Evolutionary conservation across 1,284 basidiomycete species (phyloP).

Genomic region (Salmacisia buchloeana): DNA sequence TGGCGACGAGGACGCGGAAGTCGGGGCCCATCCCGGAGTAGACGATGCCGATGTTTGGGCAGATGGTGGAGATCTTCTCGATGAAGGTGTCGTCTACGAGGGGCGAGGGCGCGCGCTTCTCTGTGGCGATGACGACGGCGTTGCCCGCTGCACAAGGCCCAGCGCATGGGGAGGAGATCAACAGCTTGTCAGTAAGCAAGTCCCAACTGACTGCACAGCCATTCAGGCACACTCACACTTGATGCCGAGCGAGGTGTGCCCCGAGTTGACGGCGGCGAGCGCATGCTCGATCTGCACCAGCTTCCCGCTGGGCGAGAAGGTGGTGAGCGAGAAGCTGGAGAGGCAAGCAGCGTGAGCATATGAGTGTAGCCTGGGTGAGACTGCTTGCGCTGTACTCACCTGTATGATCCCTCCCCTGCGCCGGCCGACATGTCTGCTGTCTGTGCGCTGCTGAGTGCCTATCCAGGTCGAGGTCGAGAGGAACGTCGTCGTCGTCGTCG

Average conservation of each 20-base stretch:
- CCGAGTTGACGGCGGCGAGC: constrained; percentile 75
- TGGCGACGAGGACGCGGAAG: constrained; percentile 85
- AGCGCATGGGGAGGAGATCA: constrained; percentile 18
- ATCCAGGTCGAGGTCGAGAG: background rate
- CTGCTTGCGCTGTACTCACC: constrained; percentile 19
- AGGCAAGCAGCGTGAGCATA: constrained; percentile 8
- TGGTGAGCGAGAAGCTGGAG: constrained; percentile 88
- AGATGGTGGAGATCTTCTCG: constrained; percentile 88
- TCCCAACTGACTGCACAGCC: constrained; percentile 13
- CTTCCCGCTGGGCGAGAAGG: constrained; percentile 96
- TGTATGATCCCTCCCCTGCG: constrained; percentile 46
- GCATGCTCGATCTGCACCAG: constrained; percentile 90
- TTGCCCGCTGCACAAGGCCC: constrained; percentile 80
- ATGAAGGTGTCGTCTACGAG: constrained; percentile 95
- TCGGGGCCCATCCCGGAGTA: constrained; percentile 98
- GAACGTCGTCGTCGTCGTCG: background rate
- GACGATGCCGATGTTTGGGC: constrained; percentile 97
- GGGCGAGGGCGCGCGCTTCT: constrained; percentile 96
- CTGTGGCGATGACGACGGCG: constrained; percentile 97
- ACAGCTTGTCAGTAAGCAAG: constrained; percentile 4
- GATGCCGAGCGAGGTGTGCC: constrained; percentile 94
- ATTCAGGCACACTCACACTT: constrained; percentile 64
- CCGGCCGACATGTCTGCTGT: constrained; percentile 38
- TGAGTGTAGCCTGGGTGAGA: background rate
- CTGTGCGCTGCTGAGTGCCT: background rate